phyloP scores from a whole-genome alignment of 495 filamentous ascomycete genomes.

The Echria macrotheca region DNA sequence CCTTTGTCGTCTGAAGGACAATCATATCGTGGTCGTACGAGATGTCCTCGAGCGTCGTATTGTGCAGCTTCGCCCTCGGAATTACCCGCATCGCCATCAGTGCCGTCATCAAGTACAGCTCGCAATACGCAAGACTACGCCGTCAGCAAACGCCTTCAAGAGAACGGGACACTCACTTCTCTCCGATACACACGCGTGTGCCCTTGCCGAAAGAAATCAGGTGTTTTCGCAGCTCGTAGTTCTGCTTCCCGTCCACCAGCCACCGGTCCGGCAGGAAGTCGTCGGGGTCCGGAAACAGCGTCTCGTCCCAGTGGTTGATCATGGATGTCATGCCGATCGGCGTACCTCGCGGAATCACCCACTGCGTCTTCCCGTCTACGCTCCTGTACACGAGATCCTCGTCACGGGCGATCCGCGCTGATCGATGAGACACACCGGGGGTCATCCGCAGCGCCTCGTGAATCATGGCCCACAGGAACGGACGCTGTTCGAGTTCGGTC shows the following conservation, averaged over 20 bases:
- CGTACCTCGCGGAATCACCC: slow-evolving; percentile 26
- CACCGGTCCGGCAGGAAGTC: slow-evolving; percentile 49
- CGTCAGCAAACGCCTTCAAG: neutral
- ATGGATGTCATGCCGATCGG: slow-evolving; percentile 45
- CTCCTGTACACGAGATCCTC: slow-evolving; percentile 29
- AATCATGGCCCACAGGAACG: slow-evolving; percentile 43
- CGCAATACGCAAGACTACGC: slow-evolving; percentile 27
- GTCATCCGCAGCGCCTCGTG: slow-evolving; percentile 40
- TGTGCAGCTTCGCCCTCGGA: slow-evolving; percentile 18
- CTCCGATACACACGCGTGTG: slow-evolving; percentile 45
- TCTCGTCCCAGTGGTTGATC: slow-evolving; percentile 42
- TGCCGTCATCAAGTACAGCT: slow-evolving; percentile 26
- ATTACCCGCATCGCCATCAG: slow-evolving; percentile 21
- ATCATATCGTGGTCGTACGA: slow-evolving; percentile 27
- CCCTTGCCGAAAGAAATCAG: slow-evolving; percentile 47
- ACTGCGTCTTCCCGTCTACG: slow-evolving; percentile 29
- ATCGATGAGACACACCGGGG: slow-evolving; percentile 30
- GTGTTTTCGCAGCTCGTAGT: slow-evolving; percentile 39
- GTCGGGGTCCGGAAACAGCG: slow-evolving; percentile 43
- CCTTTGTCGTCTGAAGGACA: slow-evolving; percentile 19
- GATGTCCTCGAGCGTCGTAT: slow-evolving; percentile 23
- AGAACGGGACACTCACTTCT: slow-evolving; percentile 30
- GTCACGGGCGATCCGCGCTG: slow-evolving; percentile 22
- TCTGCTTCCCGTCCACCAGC: slow-evolving; percentile 27
- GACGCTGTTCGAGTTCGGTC: slow-evolving; percentile 34